A percentile compares a stretch with the other conserved stretches of the same genome.
phyloP scores from a whole-genome alignment of 2,329 filamentous ascomycete species.

The Exophiala sideris region DNA sequence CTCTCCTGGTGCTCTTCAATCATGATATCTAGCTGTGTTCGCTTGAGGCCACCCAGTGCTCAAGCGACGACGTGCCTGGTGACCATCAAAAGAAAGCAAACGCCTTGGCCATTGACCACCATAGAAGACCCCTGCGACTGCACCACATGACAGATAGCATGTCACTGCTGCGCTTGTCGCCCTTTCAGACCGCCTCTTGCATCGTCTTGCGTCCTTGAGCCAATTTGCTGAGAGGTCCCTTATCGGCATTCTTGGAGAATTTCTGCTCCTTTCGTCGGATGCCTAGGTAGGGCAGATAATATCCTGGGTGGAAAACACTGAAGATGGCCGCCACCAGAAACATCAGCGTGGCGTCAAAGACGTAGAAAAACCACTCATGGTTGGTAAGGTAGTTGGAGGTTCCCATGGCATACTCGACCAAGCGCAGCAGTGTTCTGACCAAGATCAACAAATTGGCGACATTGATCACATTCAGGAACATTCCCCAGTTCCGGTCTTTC shows the following conservation, averaged over 20 bases:
- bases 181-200: conserved; percentile 4
- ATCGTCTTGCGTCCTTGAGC: conserved; percentile 8
- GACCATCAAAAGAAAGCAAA: too few species aligned
- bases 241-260: conserved; percentile 19
- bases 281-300: conserved; percentile 22
- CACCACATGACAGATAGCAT: too few species aligned
- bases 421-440: conserved; percentile 16
- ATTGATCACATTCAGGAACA: conserved; percentile 20
- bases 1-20: too few species aligned
- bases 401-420: conserved; percentile 19
- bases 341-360: conserved; percentile 21
- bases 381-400: conserved; percentile 18
- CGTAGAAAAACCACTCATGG: conserved; percentile 24
- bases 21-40: too few species aligned
- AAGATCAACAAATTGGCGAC: conserved; percentile 20
- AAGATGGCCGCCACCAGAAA: conserved; percentile 16
- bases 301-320: conserved; percentile 19
- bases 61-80: too few species aligned
- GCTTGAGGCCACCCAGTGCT: too few species aligned
- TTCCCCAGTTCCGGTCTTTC: conserved; percentile 18
- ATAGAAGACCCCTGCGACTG: too few species aligned
- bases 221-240: conserved; percentile 13
- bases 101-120: too few species aligned
- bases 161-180: conserved; percentile 10
- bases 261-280: conserved; percentile 14